Conservation (phyloP, 352 stramenopile species). For the Aphanomyces stellatus region DNA sequence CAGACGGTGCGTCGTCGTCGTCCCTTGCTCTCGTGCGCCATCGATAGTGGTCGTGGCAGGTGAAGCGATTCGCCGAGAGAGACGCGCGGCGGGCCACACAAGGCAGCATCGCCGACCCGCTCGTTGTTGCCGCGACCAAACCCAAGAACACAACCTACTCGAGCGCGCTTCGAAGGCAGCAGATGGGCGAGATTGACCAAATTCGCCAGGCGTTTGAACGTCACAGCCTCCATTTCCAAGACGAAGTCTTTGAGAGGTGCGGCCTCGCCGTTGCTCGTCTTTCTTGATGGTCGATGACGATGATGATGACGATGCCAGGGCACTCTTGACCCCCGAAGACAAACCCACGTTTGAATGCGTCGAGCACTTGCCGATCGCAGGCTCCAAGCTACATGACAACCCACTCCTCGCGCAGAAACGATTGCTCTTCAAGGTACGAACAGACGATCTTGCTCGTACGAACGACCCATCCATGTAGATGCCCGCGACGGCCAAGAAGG, state of each 20-base stretch:
- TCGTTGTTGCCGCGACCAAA: neutral
- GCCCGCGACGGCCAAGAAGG: conserved; percentile 31
- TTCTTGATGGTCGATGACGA: too few relatives aligned
- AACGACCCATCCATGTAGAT: too few relatives aligned
- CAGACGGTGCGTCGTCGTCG: neutral
- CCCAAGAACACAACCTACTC: neutral
- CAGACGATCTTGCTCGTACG: neutral
- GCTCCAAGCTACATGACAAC: conserved; percentile 37
- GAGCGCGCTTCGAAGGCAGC: conserved; percentile 44
- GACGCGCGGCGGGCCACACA: neutral
- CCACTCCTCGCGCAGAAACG: conserved; percentile 24
- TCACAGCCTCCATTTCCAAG: conserved; percentile 36
- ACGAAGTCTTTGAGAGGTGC: conserved; percentile 31
- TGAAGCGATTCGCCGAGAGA: neutral
- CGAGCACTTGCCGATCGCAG: conserved; percentile 40
- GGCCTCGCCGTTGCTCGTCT: neutral
- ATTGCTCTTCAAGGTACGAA: neutral
- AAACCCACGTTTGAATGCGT: conserved; percentile 36
- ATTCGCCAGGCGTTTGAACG: conserved; percentile 51
- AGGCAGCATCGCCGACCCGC: neutral
- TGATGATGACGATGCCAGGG: conserved; percentile 23
- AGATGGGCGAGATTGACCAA: conserved; percentile 53
- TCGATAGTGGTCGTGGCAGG: neutral
- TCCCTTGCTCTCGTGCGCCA: too few relatives aligned
- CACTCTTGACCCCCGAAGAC: conserved; percentile 54